Base-by-base conservation (phyloP, 73 alveolate species). In the Paramecium bursaria region DNA sequence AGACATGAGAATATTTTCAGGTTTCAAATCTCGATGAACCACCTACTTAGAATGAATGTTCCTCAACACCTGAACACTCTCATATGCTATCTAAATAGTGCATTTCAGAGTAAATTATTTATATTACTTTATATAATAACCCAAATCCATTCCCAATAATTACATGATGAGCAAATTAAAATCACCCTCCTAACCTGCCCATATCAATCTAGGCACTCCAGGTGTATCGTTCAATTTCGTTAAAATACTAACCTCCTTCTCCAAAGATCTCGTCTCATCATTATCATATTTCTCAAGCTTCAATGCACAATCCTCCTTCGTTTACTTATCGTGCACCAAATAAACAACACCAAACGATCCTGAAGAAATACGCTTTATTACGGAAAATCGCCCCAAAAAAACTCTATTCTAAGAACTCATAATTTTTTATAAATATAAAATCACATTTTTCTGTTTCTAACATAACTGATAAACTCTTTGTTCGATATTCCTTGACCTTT, bases 1-100 rank as follows among this genome's bases (percentile, higher is more conserved):
- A n/a, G 85, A 57, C 61, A 76, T 76, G 7, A 76, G 76, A 9
- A 76, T 52, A 89, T 89, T 89, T 77, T 92, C 97, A 17, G 97
- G 97, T 33, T 91, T 91, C 50, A 91, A 80, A 88, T 91, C 96
- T 30, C 96, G 80, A 50, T 91, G 96, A 39, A 91, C 75, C 1
- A 91, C 85, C 42, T 85, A 50, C 80, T 75, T 80, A 49, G 85
- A 54, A 54, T 91, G 96, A 29, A 76, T 76, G 35, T 67, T 67
- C 35, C 22, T 67, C 0, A 67, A 26, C 6, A 90, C 76, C 33
- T 39, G 23, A 0, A 67, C 82, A 67, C 60, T 19, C 1, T 67
- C 82, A 67, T 39, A 35, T 9, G 82, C 82, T 9, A 67, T 67
- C 44, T 67, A 25, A 39, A 42, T 67, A 15, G 82, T 67, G 21